phyloP scores from a whole-genome alignment of 2,329 filamentous ascomycete species.

The Diaporthe sp. region DNA sequence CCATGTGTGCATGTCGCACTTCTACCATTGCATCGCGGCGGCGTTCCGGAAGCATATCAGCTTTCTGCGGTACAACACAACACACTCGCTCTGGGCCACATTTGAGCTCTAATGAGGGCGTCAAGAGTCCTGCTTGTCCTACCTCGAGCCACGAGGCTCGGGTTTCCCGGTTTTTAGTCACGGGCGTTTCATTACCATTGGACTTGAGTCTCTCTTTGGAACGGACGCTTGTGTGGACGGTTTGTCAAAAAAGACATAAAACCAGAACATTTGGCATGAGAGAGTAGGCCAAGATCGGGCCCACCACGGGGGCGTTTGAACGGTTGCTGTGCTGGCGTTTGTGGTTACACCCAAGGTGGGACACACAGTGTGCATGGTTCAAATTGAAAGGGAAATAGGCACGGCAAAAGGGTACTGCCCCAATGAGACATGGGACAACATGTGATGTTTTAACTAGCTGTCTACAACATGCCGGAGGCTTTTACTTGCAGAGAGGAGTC shows the following conservation, averaged over 20 bases:
- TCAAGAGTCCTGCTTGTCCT: neutral
- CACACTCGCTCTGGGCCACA: constrained; percentile 32
- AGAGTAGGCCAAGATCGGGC: neutral
- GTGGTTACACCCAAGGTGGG: neutral
- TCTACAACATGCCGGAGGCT: neutral
- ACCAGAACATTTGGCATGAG: constrained; percentile 1
- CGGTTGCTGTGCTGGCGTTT: constrained; percentile 19
- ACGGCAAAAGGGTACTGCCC: neutral
- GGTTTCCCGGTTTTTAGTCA: constrained; percentile 4
- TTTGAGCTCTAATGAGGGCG: constrained; percentile 5
- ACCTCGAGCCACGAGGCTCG: neutral
- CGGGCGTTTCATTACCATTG: neutral
- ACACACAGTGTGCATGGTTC: constrained; percentile 2
- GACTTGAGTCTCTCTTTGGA: constrained; percentile 15
- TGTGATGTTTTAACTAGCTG: neutral
- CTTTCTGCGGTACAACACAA: neutral
- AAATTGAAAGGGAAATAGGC: neutral
- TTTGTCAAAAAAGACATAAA: constrained; percentile 9
- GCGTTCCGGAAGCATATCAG: constrained; percentile 15
- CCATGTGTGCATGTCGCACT: neutral
- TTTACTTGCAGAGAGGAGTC: neutral
- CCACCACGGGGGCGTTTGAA: constrained; percentile 11
- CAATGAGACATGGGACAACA: neutral
- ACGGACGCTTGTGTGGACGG: neutral
- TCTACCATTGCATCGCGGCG: constrained; percentile 15